Evolutionary conservation across 2,329 filamentous ascomycete genomes (phyloP).

Genomic region (Aspergillus felis): DNA sequence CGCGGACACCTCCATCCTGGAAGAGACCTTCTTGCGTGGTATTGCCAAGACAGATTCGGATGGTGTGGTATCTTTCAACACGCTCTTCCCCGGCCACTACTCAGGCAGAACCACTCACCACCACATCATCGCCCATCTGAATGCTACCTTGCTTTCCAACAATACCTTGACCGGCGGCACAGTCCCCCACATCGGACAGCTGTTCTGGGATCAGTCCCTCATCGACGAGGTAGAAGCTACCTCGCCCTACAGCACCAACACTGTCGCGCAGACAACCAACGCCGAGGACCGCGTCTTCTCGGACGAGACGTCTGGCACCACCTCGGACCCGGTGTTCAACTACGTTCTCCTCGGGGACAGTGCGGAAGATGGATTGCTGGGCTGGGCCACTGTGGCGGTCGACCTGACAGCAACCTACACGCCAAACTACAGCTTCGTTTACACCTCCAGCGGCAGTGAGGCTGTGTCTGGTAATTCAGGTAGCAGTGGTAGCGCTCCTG

Average conservation of each 20-base stretch:
- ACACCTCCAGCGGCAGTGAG: constrained; percentile 1
- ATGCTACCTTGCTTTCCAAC: constrained; percentile 25
- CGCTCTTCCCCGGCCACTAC: constrained; percentile 46
- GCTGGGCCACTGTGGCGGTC: constrained; percentile 12
- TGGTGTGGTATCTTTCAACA: constrained; percentile 40
- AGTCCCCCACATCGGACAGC: constrained; percentile 58
- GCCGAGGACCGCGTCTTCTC: constrained; percentile 10
- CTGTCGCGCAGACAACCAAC: constrained; percentile 10
- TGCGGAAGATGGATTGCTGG: constrained; percentile 11
- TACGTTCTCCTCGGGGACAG: constrained; percentile 13
- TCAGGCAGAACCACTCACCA: constrained; percentile 30
- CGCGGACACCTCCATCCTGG: constrained; percentile 25
- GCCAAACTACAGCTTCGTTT: constrained; percentile 2
- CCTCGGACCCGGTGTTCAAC: constrained; percentile 13
- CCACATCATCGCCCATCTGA: constrained; percentile 29
- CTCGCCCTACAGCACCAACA: constrained; percentile 30
- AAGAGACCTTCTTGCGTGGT: constrained; percentile 42
- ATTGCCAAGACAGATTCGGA: constrained; percentile 40
- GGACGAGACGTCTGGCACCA: constrained; percentile 10
- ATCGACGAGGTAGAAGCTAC: constrained; percentile 46
- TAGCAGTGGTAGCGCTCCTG: not conserved
- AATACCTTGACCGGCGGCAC: constrained; percentile 43
- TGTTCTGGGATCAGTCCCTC: constrained; percentile 59
- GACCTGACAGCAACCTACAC: constrained; percentile 10
- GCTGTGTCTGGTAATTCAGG: not conserved